A percentile compares a stretch with the other conserved stretches of the same genome.
phyloP scores from a whole-genome alignment of 192 early-diverging fungal species.

The Chytriomyces hyalinus region DNA sequence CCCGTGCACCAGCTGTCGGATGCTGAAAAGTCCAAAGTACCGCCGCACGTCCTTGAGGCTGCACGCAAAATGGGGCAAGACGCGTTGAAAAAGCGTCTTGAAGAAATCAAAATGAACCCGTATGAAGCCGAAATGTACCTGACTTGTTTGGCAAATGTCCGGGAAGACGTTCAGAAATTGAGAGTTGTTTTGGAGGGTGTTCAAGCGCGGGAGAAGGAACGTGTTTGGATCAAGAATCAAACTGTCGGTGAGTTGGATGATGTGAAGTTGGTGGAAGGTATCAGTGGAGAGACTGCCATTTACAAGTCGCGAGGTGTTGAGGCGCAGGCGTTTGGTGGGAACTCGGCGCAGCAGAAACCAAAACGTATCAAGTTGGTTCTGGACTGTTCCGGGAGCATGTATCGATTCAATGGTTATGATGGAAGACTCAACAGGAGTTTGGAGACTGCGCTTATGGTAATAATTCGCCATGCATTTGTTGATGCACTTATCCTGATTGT shows the following conservation, averaged over 20 bases:
- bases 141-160: conserved; percentile 53
- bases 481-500: conserved; percentile 13
- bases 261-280: conserved; percentile 72
- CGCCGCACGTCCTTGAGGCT: conserved; percentile 43
- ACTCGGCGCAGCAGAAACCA: conserved; percentile 67
- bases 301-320: conserved; percentile 79
- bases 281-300: conserved; percentile 75
- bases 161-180: conserved; percentile 72
- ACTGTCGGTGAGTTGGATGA: conserved; percentile 78
- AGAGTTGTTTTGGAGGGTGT: conserved; percentile 74
- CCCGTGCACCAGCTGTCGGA: conserved; percentile 56
- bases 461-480: not conserved
- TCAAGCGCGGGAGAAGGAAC: conserved; percentile 76
- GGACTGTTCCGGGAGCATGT: conserved; percentile 66
- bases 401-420: conserved; percentile 46
- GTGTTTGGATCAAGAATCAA: conserved; percentile 79
- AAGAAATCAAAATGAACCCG: conserved; percentile 73
- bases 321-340: conserved; percentile 63
- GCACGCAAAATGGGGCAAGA: conserved; percentile 71
- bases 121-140: conserved; percentile 56
- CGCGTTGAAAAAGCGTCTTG: conserved; percentile 67
- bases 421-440: conserved; percentile 42
- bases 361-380: conserved; percentile 79
- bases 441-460: conserved; percentile 46
- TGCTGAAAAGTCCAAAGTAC: conserved; percentile 61